phyloP scores from a whole-genome alignment of 1,284 basidiomycete genomes.

The Boletus semigastroideus region DNA sequence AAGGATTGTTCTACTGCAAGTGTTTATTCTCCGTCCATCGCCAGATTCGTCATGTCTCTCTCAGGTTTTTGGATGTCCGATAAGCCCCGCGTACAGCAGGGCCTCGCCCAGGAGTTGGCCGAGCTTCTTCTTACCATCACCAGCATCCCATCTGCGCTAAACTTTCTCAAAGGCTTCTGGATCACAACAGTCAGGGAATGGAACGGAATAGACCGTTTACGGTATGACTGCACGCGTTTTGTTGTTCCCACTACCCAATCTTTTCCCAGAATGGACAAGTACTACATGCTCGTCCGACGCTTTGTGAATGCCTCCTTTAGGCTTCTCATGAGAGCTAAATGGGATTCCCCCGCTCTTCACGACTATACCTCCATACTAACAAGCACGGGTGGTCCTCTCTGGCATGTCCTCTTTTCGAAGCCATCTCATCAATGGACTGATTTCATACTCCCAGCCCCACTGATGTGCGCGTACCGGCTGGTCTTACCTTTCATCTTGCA shows the following conservation, averaged over 20 bases:
- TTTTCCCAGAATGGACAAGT: constrained; percentile 85
- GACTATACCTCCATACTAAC: constrained; percentile 71
- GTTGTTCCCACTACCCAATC: constrained; percentile 5
- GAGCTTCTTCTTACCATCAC: constrained; percentile 76
- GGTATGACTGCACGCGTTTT: constrained; percentile 47
- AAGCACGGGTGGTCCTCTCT: constrained; percentile 69
- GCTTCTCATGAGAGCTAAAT: constrained; percentile 69
- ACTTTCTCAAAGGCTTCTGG: constrained; percentile 91
- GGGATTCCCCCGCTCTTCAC: constrained; percentile 57
- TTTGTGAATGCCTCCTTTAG: constrained; percentile 87
- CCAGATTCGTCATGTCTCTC: constrained; percentile 4
- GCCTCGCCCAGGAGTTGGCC: constrained; percentile 83
- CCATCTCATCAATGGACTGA: constrained; percentile 1
- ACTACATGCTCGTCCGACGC: constrained; percentile 89
- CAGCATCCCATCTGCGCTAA: constrained; percentile 58
- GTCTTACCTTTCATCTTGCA: constrained; percentile 82
- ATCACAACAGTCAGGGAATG: constrained; percentile 86
- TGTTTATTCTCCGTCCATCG: constrained; percentile 6
- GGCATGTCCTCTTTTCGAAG: constrained; percentile 46
- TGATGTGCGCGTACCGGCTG: constrained; percentile 74
- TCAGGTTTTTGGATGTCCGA: constrained; percentile 99
- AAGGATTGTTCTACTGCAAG: constrained; percentile 95
- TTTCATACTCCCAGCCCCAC: constrained; percentile 51
- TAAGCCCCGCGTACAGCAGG: constrained; percentile 95
- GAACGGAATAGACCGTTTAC: constrained; percentile 86